Evolutionary conservation across 176 grass and related monocot species (phyloP), one percentile per base, ranked within the genome.

Genomic region (Cocos nucifera): DNA sequence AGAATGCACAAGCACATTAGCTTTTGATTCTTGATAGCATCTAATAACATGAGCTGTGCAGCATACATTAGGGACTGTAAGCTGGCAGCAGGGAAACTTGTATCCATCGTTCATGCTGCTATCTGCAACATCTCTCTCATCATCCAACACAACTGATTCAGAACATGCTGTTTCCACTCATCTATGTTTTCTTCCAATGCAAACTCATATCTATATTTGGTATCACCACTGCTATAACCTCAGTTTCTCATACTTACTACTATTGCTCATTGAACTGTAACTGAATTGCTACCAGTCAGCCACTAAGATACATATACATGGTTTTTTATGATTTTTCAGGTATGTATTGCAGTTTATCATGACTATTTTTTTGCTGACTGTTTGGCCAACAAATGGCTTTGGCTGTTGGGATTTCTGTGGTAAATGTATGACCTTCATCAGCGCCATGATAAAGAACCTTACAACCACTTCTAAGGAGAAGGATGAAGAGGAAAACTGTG

Each of bases 101-200:
- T 88, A 88, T 85, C 93, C 93, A 73, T 91, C 93, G 69, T 97
- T 97, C 81, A 97, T 97, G 93, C 73, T 97, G 65, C 28, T 97
- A 52, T 88, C 87, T 71, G 76, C 75, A 62, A 69, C 65, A 57
- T 77, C 75, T 59, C 71, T 75, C 57, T 51, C 79, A 49, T 70
- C 77, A 79, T 73, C 16, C 51, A 88, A 89, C 80, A 83, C 68
- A 67, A 83, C 79, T 67, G 75, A 79, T 62, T 17, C 62, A 80
- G 68, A 85, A 66, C 57, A 76, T 17, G 76, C 58, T 44, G 70
- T 92, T 70, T 62, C 67, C 27, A 81, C 81, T 7, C 73, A 73
- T 80, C 81, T 97, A 53, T 97, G 93, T 65, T 91, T 83, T 75
- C 84, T 97, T 76, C 93, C 93, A 50, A 64, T 80, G 69, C 93